These are phyloP conservation scores for Aureobasidium subglaciale DNA, from an alignment of 2,329 filamentous ascomycete species.

Conservation along the genomic window DNA sequence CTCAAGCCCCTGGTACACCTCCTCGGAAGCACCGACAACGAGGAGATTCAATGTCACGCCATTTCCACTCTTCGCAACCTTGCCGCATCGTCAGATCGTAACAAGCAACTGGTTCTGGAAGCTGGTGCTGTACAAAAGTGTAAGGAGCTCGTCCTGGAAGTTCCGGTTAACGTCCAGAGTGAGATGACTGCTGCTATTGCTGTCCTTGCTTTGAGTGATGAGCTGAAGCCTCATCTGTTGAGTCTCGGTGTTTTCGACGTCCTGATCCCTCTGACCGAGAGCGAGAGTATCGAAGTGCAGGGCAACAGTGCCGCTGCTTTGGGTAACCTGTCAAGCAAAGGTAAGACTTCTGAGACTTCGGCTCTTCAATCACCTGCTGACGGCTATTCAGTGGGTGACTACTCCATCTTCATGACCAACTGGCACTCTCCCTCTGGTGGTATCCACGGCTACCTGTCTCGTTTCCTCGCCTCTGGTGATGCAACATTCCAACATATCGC, in stretches of 20 bases:
- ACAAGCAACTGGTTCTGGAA: constrained; percentile 95
- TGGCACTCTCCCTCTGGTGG: constrained; percentile 90
- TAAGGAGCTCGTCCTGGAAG: constrained; percentile 90
- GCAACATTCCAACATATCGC: constrained; percentile 98
- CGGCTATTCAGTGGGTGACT: constrained; percentile 69
- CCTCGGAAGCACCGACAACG: constrained; percentile 90
- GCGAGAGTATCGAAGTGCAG: constrained; percentile 93
- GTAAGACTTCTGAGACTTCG: constrained; percentile 42
- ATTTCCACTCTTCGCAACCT: constrained; percentile 95
- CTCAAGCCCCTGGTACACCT: constrained; percentile 88
- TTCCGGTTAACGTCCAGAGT: constrained; percentile 89
- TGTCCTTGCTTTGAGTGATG: constrained; percentile 88
- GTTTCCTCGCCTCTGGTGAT: constrained; percentile 90
- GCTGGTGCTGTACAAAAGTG: constrained; percentile 97
- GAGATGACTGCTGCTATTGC: constrained; percentile 99
- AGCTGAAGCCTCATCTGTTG: constrained; percentile 84
- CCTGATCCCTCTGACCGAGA: constrained; percentile 88
- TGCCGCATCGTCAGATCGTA: constrained; percentile 91
- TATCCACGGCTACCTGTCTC: constrained; percentile 88
- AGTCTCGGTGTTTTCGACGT: constrained; percentile 94
- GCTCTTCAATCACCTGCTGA: not conserved
- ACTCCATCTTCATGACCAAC: constrained; percentile 89
- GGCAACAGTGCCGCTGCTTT: constrained; percentile 95
- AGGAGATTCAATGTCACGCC: constrained; percentile 97
- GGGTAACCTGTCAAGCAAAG: constrained; percentile 94